phyloP scores from a whole-genome alignment of 176 grass and related monocot genomes.

The Canna indica region DNA sequence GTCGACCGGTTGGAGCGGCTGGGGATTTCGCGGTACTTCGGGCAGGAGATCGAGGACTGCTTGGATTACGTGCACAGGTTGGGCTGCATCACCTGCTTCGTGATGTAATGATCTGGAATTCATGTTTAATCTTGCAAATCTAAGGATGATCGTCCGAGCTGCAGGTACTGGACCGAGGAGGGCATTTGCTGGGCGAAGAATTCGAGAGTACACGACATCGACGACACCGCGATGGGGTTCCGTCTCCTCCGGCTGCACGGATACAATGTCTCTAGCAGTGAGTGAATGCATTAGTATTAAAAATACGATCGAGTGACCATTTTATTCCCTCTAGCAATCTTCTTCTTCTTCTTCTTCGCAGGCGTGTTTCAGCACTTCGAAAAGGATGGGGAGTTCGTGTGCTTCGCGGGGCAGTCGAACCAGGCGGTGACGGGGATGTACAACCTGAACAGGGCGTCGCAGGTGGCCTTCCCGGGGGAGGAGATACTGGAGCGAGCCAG shows the following conservation, averaged over 20 bases:
- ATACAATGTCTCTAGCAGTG: conserved; percentile 64
- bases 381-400: conserved; percentile 80
- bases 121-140: no score
- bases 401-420: conserved; percentile 80
- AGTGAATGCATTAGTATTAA: not conserved
- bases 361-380: conserved; percentile 77
- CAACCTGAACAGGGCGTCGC: conserved; percentile 69
- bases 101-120: not conserved
- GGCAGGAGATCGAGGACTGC: conserved; percentile 54
- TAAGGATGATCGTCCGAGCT: not conserved
- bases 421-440: conserved; percentile 93
- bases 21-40: conserved; percentile 59
- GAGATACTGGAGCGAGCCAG: conserved; percentile 41
- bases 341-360: no score
- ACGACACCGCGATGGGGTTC: conserved; percentile 86
- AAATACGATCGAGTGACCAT: no score
- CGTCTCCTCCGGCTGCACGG: conserved; percentile 69
- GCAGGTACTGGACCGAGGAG: conserved; percentile 64
- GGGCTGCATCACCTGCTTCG: not conserved
- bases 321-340: no score
- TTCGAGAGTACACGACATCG: conserved; percentile 56
- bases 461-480: conserved; percentile 44
- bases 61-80: conserved; percentile 78
- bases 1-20: conserved; percentile 68
- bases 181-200: conserved; percentile 88